Base-by-base conservation (phyloP, 139 green algal genomes). In the Mesotaenium endlicherianum region DNA sequence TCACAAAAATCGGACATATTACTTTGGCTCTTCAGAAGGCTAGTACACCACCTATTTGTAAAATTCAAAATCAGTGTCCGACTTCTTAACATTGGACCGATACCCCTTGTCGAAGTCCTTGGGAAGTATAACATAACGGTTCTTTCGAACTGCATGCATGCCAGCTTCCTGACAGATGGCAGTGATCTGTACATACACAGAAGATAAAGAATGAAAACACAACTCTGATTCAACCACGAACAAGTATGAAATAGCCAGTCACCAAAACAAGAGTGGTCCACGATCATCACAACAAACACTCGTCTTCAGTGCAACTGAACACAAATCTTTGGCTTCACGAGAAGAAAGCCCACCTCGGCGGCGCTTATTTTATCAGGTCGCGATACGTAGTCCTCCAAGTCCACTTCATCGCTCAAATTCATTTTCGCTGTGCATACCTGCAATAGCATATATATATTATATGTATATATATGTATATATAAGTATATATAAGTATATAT, bases 51-150 rank as follows among this genome's bases (percentile, higher is more conserved):
- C 41, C 78, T 87, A 98, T 86, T 97, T 92, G 91, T 99, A 99
- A 84, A 99, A 99, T 3, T 95, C 94, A 84, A 99, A 99, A 40
- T 97, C 91, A 6, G 89, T 91, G 82, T 95, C 93, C 16, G 83
- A 85, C 86, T 95, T 95, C 89, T 97, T 97, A 14, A 98, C 93
- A 80, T 97, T 95, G 38, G 93, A 90, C 85, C 98, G 98, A 92
- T 99, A 99, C 31, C 93, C 97, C 91, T 97, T 97, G 86, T 99
- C 97, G 86, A 99, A 98, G 89, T 99, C 97, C 90, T 99, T 98
- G 40, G 95, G 93, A 84, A 99, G 89, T 84, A 99, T 97, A 47
- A 99, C 95, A 87, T 99, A 99, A 30, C 96, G 91, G 90, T 97
- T 97, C 86, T 96, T 97, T 50, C 96, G 92, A 71, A 99, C 97